Evolutionary conservation across 768 basidiomycete species (phyloP), one percentile per base, ranked within the genome.

Genomic region (Rhizopogon sp.): DNA sequence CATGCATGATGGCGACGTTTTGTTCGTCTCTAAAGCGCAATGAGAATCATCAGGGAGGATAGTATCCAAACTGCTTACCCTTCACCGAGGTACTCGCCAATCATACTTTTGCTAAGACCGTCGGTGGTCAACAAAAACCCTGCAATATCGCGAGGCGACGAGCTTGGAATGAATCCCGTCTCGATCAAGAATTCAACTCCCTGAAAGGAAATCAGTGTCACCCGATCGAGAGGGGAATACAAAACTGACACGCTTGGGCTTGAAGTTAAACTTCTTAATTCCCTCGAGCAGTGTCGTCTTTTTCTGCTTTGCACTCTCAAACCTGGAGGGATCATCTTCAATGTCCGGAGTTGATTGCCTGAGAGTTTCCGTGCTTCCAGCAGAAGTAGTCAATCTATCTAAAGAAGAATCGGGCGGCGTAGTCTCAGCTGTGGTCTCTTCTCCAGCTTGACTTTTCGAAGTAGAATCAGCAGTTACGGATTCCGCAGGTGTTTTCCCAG

Each of bases 61-160:
- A 37, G 22, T 17, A 33, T 50, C n/a, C 5, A 7, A 41, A 7
- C 20, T 9, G 77, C 85, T 68, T 56, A 98, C 95, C 87, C 94
- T 79, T 98, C 97, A 39, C 97, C 97, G 5, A 99, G 77, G 70
- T 97, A 98, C 75, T 99, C 97, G 56, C 97, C 97, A 57, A 99
- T 95, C 85, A 93, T 90, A 8, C 87, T 79, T 70, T 99, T 99
- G 70, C 84, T 95, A 43, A 99, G 75, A 2, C 97, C 97, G 67
- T 98, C 96, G 2, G 93, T 93, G 33, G 80, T 78, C 22, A 93
- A 77, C 40, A 99, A 74, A 75, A 99, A 98, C 16, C 71, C 71
- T 0, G 96, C 96, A 54, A 99, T 79, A 62, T 92, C 89, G 49
- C 78, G 72, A 2, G 97, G 90, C 4, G 79, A 72, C 16, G 75